Percentiles rank a stretch among this genome's conserved stretches.
Conservation (phyloP, 1,284 basidiomycete genomes). For the Trichosporon faecale region DNA sequence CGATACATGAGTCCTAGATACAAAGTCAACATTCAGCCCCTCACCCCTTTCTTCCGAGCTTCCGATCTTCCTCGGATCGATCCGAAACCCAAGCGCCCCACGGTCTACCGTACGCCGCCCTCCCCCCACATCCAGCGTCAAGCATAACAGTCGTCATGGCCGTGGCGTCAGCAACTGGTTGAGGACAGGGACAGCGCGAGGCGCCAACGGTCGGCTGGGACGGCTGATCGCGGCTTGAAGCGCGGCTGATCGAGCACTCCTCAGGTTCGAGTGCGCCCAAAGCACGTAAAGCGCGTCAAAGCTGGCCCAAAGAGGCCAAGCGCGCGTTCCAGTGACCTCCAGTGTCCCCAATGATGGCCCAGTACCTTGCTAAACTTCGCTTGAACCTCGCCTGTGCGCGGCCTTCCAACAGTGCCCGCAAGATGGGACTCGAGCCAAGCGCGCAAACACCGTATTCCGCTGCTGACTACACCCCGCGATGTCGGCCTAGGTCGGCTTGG, state of each 20-base stretch:
- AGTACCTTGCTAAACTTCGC: not conserved
- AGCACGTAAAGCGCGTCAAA: too few species aligned
- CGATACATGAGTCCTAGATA: constrained; percentile 2
- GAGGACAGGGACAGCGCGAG: not conserved
- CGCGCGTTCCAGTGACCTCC: not conserved
- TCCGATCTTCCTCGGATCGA: not conserved
- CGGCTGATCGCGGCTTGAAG: not conserved
- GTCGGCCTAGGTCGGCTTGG: not conserved
- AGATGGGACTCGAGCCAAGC: not conserved
- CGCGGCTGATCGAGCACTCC: not conserved
- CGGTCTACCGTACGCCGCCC: not conserved
- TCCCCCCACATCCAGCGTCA: not conserved
- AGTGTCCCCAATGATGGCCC: not conserved
- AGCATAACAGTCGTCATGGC: not conserved
- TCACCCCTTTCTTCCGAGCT: not conserved
- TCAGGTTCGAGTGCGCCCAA: not conserved
- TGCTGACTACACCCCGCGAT: not conserved
- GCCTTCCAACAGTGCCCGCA: too few species aligned
- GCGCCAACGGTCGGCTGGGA: not conserved
- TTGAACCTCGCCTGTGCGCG: too few species aligned
- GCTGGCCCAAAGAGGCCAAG: not conserved
- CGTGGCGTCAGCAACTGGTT: too few species aligned
- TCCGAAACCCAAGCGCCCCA: not conserved
- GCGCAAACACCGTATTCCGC: not conserved
- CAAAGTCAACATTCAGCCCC: not conserved